Percentiles rank a stretch among this genome's conserved stretches.
phyloP scores from a whole-genome alignment of 371 early-diverging fungal genomes.

The Cokeromyces recurvatus region DNA sequence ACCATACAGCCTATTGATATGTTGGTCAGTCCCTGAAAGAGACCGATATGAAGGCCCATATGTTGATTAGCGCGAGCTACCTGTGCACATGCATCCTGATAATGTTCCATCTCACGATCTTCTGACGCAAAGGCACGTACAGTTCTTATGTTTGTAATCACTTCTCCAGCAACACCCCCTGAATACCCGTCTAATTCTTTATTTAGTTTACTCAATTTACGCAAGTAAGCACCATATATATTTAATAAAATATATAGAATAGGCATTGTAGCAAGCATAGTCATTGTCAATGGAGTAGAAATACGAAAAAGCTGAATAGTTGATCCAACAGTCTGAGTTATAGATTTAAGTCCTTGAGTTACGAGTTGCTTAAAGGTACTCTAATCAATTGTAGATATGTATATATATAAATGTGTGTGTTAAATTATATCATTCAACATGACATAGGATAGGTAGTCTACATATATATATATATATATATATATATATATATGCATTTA shows the following conservation, averaged over 20 bases:
- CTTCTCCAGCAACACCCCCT: slow-evolving; percentile 67
- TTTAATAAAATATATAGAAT: slow-evolving; percentile 61
- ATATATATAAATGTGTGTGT: not conserved
- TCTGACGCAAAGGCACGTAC: slow-evolving; percentile 77
- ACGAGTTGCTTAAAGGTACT: slow-evolving; percentile 68
- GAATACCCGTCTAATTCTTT: slow-evolving; percentile 54
- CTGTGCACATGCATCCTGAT: slow-evolving; percentile 39
- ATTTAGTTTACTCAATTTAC: slow-evolving; percentile 50
- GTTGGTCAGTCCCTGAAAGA: slow-evolving; percentile 75
- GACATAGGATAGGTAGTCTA: too few species aligned
- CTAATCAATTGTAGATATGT: slow-evolving; percentile 12
- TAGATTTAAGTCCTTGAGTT: slow-evolving; percentile 68
- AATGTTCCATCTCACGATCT: slow-evolving; percentile 57
- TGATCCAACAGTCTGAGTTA: slow-evolving; percentile 67
- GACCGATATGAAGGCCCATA: slow-evolving; percentile 75
- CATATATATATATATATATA: too few species aligned
- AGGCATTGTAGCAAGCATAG: slow-evolving; percentile 64
- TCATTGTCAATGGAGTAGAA: slow-evolving; percentile 62
- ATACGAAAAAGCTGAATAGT: slow-evolving; percentile 60
- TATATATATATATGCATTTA: not conserved
- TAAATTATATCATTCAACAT: not conserved
- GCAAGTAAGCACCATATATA: slow-evolving; percentile 68
- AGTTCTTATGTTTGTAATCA: slow-evolving; percentile 66
- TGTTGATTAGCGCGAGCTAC: slow-evolving; percentile 40
- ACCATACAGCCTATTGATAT: slow-evolving; percentile 68